phyloP scores from a whole-genome alignment of 2,329 filamentous ascomycete genomes.

The Pseudocercospora eumusae region DNA sequence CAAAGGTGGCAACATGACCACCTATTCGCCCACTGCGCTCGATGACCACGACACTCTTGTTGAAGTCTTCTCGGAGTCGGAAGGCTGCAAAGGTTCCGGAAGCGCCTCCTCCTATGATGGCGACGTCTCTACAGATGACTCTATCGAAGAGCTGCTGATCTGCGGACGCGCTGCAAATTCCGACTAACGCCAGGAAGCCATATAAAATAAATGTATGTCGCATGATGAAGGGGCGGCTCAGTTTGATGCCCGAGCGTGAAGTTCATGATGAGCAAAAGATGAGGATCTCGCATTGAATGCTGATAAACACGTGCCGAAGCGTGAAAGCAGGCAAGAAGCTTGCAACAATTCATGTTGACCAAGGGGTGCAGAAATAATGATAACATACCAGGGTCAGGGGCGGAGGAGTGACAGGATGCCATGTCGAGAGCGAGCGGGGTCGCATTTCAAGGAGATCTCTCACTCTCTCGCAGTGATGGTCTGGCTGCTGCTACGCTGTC shows the following conservation, averaged over 20 bases:
- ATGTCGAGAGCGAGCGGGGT: too few species aligned
- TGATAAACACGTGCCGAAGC: background rate
- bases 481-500: too few species aligned
- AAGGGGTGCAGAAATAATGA: too few species aligned
- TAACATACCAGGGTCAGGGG: background rate
- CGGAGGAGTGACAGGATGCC: too few species aligned
- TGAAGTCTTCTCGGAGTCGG: conserved; percentile 21
- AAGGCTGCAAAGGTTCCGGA: conserved; percentile 26
- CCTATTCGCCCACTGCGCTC: conserved; percentile 17
- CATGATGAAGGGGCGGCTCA: background rate
- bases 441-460: too few species aligned
- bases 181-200: background rate
- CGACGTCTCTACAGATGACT: conserved; percentile 15
- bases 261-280: background rate
- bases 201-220: background rate
- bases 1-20: conserved; percentile 16
- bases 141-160: background rate
- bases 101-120: conserved; percentile 25
- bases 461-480: too few species aligned
- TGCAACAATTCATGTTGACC: too few species aligned
- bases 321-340: background rate
- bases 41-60: conserved; percentile 20
- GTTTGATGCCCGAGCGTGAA: background rate
- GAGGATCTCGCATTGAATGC: background rate
- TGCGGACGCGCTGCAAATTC: background rate